Base-by-base conservation (phyloP, 805 yeast species). In the Suhomyces vadensis region DNA sequence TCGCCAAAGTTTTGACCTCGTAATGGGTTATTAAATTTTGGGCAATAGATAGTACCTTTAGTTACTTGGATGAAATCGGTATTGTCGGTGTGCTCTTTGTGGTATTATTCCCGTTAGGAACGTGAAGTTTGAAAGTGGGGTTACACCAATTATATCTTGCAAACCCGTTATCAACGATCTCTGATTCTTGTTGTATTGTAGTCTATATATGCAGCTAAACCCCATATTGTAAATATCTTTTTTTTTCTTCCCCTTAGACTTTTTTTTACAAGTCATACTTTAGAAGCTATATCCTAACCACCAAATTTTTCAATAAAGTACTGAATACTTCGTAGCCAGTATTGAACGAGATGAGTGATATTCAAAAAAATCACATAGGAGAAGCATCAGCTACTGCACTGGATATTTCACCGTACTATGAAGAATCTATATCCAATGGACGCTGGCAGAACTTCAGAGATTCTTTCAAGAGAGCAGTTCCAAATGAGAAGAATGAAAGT, bases 391-490 rank as follows among this genome's bases (percentile, higher is more conserved):
- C 35, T 4, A 17, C 33, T n/a, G 40, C 17, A n/a, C 40, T 40
- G 31, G 51, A 42, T 26, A 39, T 37, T n/a, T 14, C 31, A 6
- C 46, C 49, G 4, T 35, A 21, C 41, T 42, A 33, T 16, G 35
- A 43, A 14, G 48, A 45, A 6, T 6, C 13, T 14, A 10, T 16
- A 22, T 27, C 9, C 20, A 35, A 23, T 37, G 13, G 52, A n/a
- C 39, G 44, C 24, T 57, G 60, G 61, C 51, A 46, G 36, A 41
- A 42, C 20, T 53, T 58, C 49, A 55, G 53, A 24, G 57, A 58
- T 40, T 54, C 60, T 7, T 58, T 58, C 52, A 54, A 53, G 36
- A 52, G 53, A 5, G 56, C 57, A 5, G 46, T 46, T 33, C 45
- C 46, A 13, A 13, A 14, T 14, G 44, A 39, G 17, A 35, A 42